Conservation (phyloP, 345 rosid species). For the Theobroma cacao region DNA sequence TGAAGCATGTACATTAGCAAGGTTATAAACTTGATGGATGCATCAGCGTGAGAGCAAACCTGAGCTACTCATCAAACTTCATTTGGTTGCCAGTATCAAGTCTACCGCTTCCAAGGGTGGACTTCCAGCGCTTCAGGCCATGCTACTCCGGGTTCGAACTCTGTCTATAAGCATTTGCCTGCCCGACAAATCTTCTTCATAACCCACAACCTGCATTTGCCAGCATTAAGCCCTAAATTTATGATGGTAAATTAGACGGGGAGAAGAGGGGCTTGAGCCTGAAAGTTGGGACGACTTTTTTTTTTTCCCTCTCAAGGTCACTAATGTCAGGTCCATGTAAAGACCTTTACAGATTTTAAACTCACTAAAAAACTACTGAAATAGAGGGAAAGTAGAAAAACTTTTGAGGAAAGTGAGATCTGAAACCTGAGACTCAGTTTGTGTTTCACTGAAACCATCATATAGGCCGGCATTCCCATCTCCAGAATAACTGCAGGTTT, state of each 20-base stretch:
- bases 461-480: slow-evolving; percentile 37
- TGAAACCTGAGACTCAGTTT: slow-evolving; percentile 90
- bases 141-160: slow-evolving; percentile 83
- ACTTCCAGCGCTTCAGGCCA: slow-evolving; percentile 25
- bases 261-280: background rate
- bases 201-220: slow-evolving; percentile 71
- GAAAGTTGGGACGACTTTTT: background rate
- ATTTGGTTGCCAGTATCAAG: background rate
- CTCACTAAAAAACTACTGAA: background rate
- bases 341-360: background rate
- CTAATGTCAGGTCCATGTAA: background rate
- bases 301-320: background rate
- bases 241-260: background rate
- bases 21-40: background rate
- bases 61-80: background rate
- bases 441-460: slow-evolving; percentile 88
- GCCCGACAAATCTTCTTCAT: slow-evolving; percentile 95
- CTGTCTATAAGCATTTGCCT: slow-evolving; percentile 96
- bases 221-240: background rate
- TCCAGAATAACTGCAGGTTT: slow-evolving; percentile 28
- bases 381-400: background rate
- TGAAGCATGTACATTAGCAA: background rate
- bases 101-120: background rate
- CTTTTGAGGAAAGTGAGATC: slow-evolving; percentile 18
- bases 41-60: background rate